Evolutionary conservation across 2,329 filamentous ascomycete species (phyloP).

Genomic region (Reticulascus tulasneorum): DNA sequence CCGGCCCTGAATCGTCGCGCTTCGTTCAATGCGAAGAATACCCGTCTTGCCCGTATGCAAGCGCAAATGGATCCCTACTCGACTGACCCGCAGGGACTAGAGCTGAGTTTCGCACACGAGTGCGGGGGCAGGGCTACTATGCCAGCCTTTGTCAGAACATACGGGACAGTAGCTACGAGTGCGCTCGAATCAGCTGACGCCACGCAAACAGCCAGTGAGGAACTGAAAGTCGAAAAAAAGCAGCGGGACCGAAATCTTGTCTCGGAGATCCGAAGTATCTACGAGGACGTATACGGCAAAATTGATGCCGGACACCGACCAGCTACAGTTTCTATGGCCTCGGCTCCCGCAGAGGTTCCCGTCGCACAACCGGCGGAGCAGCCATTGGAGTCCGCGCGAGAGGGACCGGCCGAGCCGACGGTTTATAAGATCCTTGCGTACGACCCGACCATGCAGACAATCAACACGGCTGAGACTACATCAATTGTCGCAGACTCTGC

Average conservation of each 20-base stretch:
- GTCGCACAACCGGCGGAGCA: background rate
- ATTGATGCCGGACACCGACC: too few relatives aligned
- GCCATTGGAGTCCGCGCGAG: background rate
- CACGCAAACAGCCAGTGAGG: slow-evolving; percentile 8
- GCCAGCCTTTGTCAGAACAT: slow-evolving; percentile 32
- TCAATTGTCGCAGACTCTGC: slow-evolving; percentile 47
- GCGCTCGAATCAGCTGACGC: too few relatives aligned
- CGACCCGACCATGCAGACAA: slow-evolving; percentile 52
- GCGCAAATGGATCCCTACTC: slow-evolving; percentile 35
- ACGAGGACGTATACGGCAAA: too few relatives aligned
- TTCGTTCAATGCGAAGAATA: slow-evolving; percentile 4
- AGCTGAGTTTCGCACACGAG: slow-evolving; percentile 44
- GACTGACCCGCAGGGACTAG: slow-evolving; percentile 41
- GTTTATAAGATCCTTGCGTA: slow-evolving; percentile 66
- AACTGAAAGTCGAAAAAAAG: too few relatives aligned
- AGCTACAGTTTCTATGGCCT: too few relatives aligned
- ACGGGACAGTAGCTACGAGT: slow-evolving; percentile 19
- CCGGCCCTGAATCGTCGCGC: slow-evolving; percentile 23
- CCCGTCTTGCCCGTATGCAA: slow-evolving; percentile 8
- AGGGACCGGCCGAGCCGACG: slow-evolving; percentile 15
- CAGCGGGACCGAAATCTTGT: too few relatives aligned
- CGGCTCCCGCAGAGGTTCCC: background rate
- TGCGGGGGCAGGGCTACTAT: slow-evolving; percentile 27
- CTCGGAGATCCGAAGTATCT: too few relatives aligned
- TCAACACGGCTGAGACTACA: slow-evolving; percentile 58